Conservation (phyloP, 352 stramenopile species). For the Globisporangium nagaii region DNA sequence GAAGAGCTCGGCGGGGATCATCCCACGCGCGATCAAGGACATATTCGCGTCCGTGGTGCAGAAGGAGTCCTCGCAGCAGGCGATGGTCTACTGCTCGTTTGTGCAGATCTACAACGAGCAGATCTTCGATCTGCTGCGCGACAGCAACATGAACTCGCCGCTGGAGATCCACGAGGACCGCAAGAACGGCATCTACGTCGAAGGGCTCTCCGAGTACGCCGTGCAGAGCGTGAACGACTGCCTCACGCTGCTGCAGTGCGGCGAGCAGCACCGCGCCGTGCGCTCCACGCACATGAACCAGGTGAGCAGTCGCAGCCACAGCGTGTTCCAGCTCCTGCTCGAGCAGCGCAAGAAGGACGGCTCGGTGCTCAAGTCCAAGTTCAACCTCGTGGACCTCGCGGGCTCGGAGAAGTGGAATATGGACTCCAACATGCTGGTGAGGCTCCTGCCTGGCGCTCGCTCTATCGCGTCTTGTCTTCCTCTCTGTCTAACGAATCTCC, state of each 20-base stretch:
- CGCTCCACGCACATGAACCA: slow-evolving; percentile 91
- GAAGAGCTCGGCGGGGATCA: slow-evolving; percentile 82
- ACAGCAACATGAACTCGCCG: slow-evolving; percentile 64
- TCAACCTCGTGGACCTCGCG: slow-evolving; percentile 93
- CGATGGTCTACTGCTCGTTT: slow-evolving; percentile 75
- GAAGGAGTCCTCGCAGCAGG: slow-evolving; percentile 33
- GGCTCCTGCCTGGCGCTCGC: too few species aligned
- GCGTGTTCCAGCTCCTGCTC: slow-evolving; percentile 85
- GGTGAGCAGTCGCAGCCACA: slow-evolving; percentile 86
- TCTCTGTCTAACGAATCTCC: too few species aligned
- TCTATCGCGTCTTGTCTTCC: too few species aligned
- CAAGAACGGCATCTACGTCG: slow-evolving; percentile 86
- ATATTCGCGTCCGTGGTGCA: slow-evolving; percentile 72
- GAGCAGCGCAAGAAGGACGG: slow-evolving; percentile 69
- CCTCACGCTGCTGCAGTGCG: slow-evolving; percentile 74
- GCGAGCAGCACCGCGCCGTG: slow-evolving; percentile 85
- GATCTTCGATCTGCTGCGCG: slow-evolving; percentile 85
- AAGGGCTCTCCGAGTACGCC: slow-evolving; percentile 89
- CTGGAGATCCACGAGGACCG: slow-evolving; percentile 85
- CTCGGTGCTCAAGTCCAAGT: slow-evolving; percentile 85
- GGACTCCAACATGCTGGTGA: slow-evolving; percentile 69
- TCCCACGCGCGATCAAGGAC: slow-evolving; percentile 86
- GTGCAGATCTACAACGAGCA: slow-evolving; percentile 93
- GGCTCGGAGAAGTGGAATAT: slow-evolving; percentile 93
- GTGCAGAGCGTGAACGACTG: slow-evolving; percentile 83